Percentiles rank a stretch among this genome's conserved stretches.
These are phyloP conservation scores for Pleurozium schreberi DNA, from an alignment of 225 moss, liverwort and hornwort species.

Conservation along the genomic window DNA sequence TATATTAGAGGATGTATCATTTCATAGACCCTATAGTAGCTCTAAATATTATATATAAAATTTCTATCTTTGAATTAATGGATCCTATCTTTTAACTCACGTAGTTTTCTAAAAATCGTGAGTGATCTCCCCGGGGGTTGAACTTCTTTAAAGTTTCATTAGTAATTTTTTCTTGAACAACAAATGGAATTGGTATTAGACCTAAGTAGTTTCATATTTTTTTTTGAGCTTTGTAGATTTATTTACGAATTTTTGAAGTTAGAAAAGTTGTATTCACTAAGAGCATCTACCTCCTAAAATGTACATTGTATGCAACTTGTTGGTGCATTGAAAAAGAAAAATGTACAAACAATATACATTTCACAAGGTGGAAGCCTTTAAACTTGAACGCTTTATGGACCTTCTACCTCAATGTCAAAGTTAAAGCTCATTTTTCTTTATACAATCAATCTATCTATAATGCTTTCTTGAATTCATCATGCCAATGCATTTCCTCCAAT, in stretches of 20 bases:
- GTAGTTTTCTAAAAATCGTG: too few species aligned
- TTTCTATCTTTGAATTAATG: too few species aligned
- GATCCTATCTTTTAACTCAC: too few species aligned
- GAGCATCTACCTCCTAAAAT: rapidly evolving
- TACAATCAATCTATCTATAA: background rate
- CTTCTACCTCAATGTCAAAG: background rate
- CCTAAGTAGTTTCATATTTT: background rate
- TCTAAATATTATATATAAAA: too few species aligned
- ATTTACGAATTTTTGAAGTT: too few species aligned
- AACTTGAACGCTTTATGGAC: rapidly evolving
- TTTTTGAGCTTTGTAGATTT: background rate
- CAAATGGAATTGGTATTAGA: background rate
- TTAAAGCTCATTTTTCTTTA: too few species aligned
- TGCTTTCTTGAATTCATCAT: background rate
- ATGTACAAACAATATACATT: background rate
- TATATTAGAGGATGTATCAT: too few species aligned
- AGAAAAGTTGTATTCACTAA: rapidly evolving
- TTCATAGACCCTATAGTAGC: too few species aligned
- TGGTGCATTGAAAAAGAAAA: background rate
- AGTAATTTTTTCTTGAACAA: too few species aligned
- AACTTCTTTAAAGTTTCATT: too few species aligned
- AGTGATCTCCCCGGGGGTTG: too few species aligned
- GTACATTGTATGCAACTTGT: background rate
- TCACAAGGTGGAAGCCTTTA: background rate
- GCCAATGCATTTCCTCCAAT: background rate